Percentiles rank a stretch among this genome's conserved stretches.
Conservation (phyloP, 352 stramenopile species). For the Phytophthora pseudosyringae region DNA sequence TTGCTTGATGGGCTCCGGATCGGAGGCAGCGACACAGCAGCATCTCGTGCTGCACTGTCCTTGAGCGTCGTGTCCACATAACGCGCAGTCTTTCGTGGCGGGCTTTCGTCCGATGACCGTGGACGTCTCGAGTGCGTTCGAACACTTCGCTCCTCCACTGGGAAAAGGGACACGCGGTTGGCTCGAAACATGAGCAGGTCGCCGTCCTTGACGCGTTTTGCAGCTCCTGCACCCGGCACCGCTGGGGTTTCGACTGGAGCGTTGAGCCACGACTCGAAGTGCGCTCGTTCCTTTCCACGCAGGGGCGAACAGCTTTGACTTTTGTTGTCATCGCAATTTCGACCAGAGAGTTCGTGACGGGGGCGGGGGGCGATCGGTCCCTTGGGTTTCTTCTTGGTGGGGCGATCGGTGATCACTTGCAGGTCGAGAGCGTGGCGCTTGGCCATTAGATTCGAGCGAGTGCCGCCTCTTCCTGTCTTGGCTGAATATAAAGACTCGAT, state of each 20-base stretch:
- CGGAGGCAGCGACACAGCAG: slow-evolving; percentile 40
- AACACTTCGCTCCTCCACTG: slow-evolving; percentile 14
- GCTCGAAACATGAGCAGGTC: slow-evolving; percentile 67
- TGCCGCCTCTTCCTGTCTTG: slow-evolving; percentile 23
- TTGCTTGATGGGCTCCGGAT: slow-evolving; percentile 39
- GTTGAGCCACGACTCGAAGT: slow-evolving; percentile 60
- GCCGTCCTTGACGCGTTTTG: slow-evolving; percentile 44
- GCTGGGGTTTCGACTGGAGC: slow-evolving; percentile 38
- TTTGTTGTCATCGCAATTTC: neutral
- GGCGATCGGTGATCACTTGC: slow-evolving; percentile 28
- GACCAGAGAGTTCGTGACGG: slow-evolving; percentile 11
- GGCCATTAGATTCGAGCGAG: slow-evolving; percentile 19
- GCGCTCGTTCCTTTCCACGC: slow-evolving; percentile 17
- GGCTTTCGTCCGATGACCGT: slow-evolving; percentile 28
- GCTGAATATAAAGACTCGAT: neutral
- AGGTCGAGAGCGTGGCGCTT: slow-evolving; percentile 42
- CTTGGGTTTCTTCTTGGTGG: slow-evolving; percentile 25
- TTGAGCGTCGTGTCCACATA: slow-evolving; percentile 28
- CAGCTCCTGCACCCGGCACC: slow-evolving; percentile 52
- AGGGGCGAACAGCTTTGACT: slow-evolving; percentile 7
- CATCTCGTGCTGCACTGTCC: slow-evolving; percentile 20
- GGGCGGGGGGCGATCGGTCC: slow-evolving; percentile 2
- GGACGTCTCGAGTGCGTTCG: slow-evolving; percentile 13
- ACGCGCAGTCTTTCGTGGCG: slow-evolving; percentile 21
- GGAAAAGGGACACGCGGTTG: slow-evolving; percentile 32